Evolutionary conservation across 2,329 filamentous ascomycete genomes (phyloP).

Genomic region (Fusarium lateritium): DNA sequence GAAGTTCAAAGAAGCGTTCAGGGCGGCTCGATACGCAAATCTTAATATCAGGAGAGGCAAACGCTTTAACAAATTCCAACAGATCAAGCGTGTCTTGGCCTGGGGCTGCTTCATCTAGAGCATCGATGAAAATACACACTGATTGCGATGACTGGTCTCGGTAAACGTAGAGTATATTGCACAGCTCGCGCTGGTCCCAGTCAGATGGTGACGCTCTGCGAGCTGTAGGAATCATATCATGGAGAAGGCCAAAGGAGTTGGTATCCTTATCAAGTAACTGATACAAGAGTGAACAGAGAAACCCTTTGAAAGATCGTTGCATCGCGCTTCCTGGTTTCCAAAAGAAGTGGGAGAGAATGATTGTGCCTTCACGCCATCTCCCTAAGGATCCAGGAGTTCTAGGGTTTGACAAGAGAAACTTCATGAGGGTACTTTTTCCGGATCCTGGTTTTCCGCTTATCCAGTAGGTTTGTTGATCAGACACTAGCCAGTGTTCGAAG

Average conservation of each 20-base stretch:
- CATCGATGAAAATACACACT: conserved; percentile 8
- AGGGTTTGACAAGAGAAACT: neutral
- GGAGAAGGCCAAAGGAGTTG: fast-evolving
- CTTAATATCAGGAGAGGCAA: neutral
- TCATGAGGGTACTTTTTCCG: conserved; percentile 10
- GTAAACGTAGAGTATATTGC: neutral
- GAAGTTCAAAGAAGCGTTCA: neutral
- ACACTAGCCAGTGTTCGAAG: neutral
- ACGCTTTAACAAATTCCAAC: neutral
- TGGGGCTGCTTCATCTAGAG: neutral
- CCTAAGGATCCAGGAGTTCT: neutral
- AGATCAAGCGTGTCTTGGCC: neutral
- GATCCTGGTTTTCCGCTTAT: conserved; percentile 13
- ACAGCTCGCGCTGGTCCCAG: neutral
- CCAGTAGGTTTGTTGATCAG: conserved; percentile 2
- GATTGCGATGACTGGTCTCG: neutral
- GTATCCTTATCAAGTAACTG: neutral
- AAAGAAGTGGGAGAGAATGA: conserved; percentile 5
- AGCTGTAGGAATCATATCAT: neutral
- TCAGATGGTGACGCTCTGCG: neutral
- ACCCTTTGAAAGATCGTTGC: conserved; percentile 4
- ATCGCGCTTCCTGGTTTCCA: conserved; percentile 5
- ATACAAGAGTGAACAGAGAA: conserved; percentile 1
- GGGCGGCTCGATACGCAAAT: conserved; percentile 14
- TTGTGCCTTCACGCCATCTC: neutral